Base-by-base conservation (phyloP, 805 yeast genomes). In the Schizosaccharomyces japonicus region DNA sequence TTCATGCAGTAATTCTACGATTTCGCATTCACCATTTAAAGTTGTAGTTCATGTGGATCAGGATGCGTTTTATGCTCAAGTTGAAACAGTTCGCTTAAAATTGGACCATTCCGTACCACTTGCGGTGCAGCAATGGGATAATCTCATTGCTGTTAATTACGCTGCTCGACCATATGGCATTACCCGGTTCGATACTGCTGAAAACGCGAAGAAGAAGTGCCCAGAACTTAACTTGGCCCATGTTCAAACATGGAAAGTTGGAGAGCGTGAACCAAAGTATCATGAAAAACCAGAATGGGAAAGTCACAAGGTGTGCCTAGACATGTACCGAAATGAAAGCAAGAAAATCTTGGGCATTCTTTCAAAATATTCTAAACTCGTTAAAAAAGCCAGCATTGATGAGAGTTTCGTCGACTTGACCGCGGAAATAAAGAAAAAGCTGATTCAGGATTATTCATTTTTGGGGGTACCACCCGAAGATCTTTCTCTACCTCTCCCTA, bases 321-420 rank as follows among this genome's bases (percentile, higher is more conserved):
- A 90, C 57, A 94, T 94, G 0, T 90, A 87, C 57, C 67, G 98
- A 50, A 63, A 94, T 50, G 94, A 83, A 56, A 77, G 90, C 50
- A 65, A 94, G 15, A 80, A 79, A 60, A 76, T 90, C 50, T 66
- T 83, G 57, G 66, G 72, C 31, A 63, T 87, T 0, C 69, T 90
- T 55, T 34, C 49, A 42, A 58, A 63, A 5, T 66, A 68, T 50
- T 80, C 87, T 57, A 78, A 73, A 49, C 54, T 69, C 13, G 82
- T 83, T 0, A 94, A 90, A 59, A 85, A 85, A 62, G 96, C 95
- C 0, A 83, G 95, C 62, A 90, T 85, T 17, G 98, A 90, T 62
- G 98, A 90, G 62, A 76, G 84, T 45, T 90, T 79, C 57, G 53
- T 90, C 53, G 95, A 90, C 61, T 60, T 90, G 36, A 94, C 95